Evolutionary conservation across 208 protist species (phyloP).

Genomic region (Borovskyia barvae): DNA sequence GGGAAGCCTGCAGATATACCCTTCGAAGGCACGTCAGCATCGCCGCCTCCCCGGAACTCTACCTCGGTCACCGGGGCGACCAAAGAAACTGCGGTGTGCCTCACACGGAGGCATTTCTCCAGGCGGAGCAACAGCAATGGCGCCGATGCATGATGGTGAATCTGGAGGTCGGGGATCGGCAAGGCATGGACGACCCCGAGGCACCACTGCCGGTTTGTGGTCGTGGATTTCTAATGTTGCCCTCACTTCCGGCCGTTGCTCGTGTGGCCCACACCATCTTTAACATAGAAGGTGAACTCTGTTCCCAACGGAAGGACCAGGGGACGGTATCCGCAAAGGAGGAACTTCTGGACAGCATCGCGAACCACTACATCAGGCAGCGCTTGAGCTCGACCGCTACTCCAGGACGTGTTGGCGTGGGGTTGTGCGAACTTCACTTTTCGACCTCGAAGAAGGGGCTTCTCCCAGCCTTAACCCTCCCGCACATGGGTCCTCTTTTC

Average conservation of each 20-base stretch:
- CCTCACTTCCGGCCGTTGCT: neutral
- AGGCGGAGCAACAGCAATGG: constrained; percentile 3
- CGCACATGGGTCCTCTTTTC: neutral
- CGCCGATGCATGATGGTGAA: constrained; percentile 8
- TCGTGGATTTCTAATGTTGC: constrained; percentile 7
- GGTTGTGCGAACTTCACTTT: neutral
- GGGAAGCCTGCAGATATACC: constrained; percentile 17
- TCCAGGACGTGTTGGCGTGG: no score
- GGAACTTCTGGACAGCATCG: neutral
- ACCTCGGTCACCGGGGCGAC: neutral
- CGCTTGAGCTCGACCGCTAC: neutral
- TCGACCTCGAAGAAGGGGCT: neutral
- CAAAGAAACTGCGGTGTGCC: neutral
- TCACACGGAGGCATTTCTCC: neutral
- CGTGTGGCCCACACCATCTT: constrained; percentile 11
- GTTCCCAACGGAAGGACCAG: neutral
- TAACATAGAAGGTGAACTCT: neutral
- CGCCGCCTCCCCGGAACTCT: constrained; percentile 12
- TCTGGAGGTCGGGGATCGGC: neutral
- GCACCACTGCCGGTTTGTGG: constrained; percentile 4
- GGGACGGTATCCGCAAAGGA: neutral
- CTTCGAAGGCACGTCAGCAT: constrained; percentile 32
- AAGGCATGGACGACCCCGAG: neutral
- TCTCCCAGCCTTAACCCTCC: no score
- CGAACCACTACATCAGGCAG: neutral